These are phyloP conservation scores for Thraustochytrium striatum DNA, from an alignment of 352 stramenopile genomes.

Conservation along the genomic window DNA sequence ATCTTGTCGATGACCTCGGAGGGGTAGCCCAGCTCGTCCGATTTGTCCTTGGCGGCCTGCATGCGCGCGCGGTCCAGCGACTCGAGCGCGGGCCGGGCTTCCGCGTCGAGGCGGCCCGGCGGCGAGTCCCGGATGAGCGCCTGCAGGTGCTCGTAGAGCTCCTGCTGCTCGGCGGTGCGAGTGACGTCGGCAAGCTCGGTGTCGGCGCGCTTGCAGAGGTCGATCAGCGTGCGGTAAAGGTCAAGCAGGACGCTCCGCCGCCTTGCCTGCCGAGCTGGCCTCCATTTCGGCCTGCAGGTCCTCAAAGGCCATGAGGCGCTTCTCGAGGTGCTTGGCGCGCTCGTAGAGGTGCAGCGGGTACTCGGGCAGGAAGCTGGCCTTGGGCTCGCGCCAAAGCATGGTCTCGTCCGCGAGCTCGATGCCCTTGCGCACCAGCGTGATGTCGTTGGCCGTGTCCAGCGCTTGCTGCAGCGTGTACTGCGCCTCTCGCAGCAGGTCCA, in stretches of 20 bases:
- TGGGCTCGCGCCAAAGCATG: conserved; percentile 22
- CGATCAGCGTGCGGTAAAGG: conserved; percentile 34
- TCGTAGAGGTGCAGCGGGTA: conserved; percentile 47
- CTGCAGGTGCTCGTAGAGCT: conserved; percentile 28
- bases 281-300: conserved; percentile 35
- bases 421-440: conserved; percentile 27
- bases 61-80: conserved; percentile 40
- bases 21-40: conserved; percentile 21
- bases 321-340: conserved; percentile 7
- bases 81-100: conserved; percentile 24
- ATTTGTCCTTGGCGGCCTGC: conserved; percentile 6
- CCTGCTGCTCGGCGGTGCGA: conserved; percentile 20
- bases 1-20: conserved; percentile 16
- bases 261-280: neutral
- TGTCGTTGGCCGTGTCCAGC: conserved; percentile 22
- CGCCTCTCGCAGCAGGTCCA: conserved; percentile 5
- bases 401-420: conserved; percentile 4
- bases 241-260: neutral
- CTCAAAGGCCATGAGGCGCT: conserved; percentile 17
- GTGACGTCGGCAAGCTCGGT: conserved; percentile 8
- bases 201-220: conserved; percentile 37
- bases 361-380: conserved; percentile 10
- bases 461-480: conserved; percentile 5
- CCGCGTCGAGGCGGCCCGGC: conserved; percentile 16
- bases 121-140: conserved; percentile 30